Conservation (phyloP, 169 alveolate genomes). For the Cryptosporidium sp. region DNA sequence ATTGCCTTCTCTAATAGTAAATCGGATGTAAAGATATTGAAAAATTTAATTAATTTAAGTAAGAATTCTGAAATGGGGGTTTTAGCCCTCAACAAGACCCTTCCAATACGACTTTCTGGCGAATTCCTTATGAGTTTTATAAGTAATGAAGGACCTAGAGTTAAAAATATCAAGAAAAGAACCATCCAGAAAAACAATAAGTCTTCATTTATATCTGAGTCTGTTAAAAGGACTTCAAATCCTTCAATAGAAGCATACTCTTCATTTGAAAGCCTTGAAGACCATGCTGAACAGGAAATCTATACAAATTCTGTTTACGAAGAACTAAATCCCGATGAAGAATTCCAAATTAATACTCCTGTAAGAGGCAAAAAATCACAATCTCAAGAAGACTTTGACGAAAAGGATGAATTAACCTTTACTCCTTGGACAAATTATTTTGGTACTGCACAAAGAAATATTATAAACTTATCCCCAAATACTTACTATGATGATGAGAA, state of each 20-base stretch:
- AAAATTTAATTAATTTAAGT: background rate
- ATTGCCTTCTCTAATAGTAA: background rate
- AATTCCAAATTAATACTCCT: constrained; percentile 21
- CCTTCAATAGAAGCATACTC: background rate
- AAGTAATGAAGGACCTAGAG: background rate
- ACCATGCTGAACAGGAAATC: background rate
- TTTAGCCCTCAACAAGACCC: constrained; percentile 11
- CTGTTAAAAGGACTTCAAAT: background rate
- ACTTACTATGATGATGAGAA: constrained; percentile 8
- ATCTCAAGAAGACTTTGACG: constrained; percentile 8
- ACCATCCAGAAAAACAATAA: background rate
- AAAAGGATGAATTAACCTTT: constrained; percentile 30
- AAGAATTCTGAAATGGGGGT: constrained; percentile 31
- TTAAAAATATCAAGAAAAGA: background rate
- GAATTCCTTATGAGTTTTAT: background rate
- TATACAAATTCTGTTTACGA: background rate
- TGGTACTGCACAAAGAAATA: constrained; percentile 5
- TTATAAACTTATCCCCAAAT: background rate
- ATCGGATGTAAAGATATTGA: background rate
- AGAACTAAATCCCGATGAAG: background rate
- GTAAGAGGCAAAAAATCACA: constrained; percentile 12
- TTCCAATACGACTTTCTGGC: constrained; percentile 16
- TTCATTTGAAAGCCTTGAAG: background rate
- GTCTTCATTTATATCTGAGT: background rate
- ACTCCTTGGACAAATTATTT: constrained; percentile 74